Evolutionary conservation across 2,329 filamentous ascomycete species (phyloP).

Genomic region (Clarireedia homoeocarpa): DNA sequence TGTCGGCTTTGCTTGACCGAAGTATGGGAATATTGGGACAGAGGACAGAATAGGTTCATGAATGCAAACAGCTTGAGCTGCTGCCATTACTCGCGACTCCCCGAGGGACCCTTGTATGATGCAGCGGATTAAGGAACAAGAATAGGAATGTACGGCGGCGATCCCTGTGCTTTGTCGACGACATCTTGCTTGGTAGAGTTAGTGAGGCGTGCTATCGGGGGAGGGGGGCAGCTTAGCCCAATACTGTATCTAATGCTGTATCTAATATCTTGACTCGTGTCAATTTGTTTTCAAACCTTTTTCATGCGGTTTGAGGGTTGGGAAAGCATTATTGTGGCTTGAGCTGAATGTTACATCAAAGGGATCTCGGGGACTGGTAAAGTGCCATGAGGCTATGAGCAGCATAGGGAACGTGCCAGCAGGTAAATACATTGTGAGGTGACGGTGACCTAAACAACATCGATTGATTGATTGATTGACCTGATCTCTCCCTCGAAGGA

Average conservation of each 20-base stretch:
- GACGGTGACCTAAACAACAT: no score
- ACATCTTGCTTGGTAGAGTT: background rate
- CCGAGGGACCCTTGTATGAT: background rate
- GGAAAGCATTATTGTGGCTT: background rate
- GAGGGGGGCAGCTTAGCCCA: background rate
- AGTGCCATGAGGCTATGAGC: no score
- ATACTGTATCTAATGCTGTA: no score
- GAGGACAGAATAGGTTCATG: no score
- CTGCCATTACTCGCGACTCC: no score
- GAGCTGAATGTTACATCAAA: background rate
- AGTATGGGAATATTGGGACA: background rate
- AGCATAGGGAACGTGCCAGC: no score
- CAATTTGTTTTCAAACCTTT: background rate
- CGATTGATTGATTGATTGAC: no score
- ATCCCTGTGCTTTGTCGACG: background rate
- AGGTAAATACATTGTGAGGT: no score
- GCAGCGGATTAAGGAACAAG: background rate
- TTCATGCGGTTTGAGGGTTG: no score
- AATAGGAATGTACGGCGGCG: background rate
- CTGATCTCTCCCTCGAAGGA: no score
- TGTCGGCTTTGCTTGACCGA: background rate
- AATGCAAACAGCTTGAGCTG: no score
- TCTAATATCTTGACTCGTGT: background rate
- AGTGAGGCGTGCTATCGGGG: background rate
- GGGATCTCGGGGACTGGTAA: no score